Base-by-base conservation (phyloP, 495 filamentous ascomycete species). In the Aspergillus egyptiacus region DNA sequence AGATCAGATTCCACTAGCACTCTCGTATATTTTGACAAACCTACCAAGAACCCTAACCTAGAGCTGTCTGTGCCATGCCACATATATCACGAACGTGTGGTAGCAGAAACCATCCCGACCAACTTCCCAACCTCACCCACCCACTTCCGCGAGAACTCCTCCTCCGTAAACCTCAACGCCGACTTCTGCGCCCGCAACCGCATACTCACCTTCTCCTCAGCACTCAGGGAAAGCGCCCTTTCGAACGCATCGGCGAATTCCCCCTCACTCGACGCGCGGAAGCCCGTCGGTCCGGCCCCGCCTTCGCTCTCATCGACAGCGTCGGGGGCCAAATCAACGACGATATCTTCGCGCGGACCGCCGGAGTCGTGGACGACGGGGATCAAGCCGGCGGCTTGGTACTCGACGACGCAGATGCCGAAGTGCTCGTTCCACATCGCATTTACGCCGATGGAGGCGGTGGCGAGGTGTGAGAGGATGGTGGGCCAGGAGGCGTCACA, bases 351-450 rank as follows among this genome's bases (percentile, higher is more conserved):
- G 64, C 91, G 91, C 8, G 93, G 93, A 3, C 93, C 93, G 6
- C 94, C 93, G 14, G 83, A 87, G 60, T 95, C 77, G 57, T 97
- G 89, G 5, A 96, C 94, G 0, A 98, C 90, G 31, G 81, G 79
- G 43, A 98, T 86, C 27, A 98, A 70, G 0, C 93, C 93, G 0
- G 93, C 94, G 6, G 93, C 93, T 65, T 95, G 93, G 61, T 98
- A 98, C 70, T 98, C 93, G 5, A 98, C 93, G 14, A 97, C 91
- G 5, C 93, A 93, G 53, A 98, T 98, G 14, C 93, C 94, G 60
- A 97, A 98, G 67, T 98, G 93, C 69, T 98, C 93, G 61, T 96
- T 97, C 93, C 94, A 98, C 93, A 98, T 98, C 46, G 83, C 90
- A 59, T 98, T 98, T 2, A 93, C 88, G 28, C 93, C 93, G 19